These are phyloP conservation scores for Ilyonectria mors-panacis DNA, from an alignment of 2,329 filamentous ascomycete species.

Conservation along the genomic window DNA sequence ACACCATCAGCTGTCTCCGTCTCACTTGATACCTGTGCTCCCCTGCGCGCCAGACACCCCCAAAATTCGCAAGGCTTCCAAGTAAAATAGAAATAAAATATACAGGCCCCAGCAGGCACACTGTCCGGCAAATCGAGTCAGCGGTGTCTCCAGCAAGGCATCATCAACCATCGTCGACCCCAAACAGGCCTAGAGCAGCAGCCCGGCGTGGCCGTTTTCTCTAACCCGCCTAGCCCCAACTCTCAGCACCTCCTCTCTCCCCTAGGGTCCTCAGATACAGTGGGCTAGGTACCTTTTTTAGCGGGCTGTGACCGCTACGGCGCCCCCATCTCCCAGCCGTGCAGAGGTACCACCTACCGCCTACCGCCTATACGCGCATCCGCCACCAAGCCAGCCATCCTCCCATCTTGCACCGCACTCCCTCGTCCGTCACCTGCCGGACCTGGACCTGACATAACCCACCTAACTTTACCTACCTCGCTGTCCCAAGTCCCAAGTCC, in stretches of 20 bases:
- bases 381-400: not conserved
- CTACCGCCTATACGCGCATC: constrained; percentile 3
- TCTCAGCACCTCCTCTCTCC: constrained; percentile 1
- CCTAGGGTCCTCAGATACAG: constrained; percentile 7
- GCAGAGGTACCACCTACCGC: not conserved
- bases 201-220: constrained; percentile 18
- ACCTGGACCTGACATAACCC: constrained; percentile 21
- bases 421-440: constrained; percentile 15
- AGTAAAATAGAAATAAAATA: not conserved
- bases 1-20: not conserved
- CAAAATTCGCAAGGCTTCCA: not conserved
- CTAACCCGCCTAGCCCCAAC: constrained; percentile 22
- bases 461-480: constrained; percentile 13
- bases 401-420: not conserved
- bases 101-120: not conserved
- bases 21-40: not conserved
- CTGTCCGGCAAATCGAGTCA: not conserved
- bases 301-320: constrained; percentile 16
- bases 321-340: not conserved
- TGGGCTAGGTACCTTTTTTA: constrained; percentile 1
- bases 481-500: constrained; percentile 9
- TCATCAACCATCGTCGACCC: not conserved
- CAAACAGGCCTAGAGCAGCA: constrained; percentile 8
- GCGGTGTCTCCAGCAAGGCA: not conserved
- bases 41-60: not conserved